A percentile compares a stretch with the other conserved stretches of the same genome.
Conservation (phyloP, 2,329 filamentous ascomycete species). For the Hypoxylon sp. region DNA sequence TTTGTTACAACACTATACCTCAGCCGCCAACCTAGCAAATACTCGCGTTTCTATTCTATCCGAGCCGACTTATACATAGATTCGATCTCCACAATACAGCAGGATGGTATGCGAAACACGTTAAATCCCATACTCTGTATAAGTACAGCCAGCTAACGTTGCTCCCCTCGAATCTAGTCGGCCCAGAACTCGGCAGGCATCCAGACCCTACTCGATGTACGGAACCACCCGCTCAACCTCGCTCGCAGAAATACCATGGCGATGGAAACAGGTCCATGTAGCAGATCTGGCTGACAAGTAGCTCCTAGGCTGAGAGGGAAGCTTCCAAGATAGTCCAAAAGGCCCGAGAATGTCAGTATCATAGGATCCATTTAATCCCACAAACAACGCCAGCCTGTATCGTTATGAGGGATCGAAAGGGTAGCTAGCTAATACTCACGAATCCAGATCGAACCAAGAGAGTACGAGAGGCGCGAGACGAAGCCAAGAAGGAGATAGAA, state of each 20-base stretch:
- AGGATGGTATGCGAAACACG: conserved; percentile 37
- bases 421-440: conserved; percentile 31
- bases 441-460: conserved; percentile 86
- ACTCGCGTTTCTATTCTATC: neutral
- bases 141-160: conserved; percentile 46
- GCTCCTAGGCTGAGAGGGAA: conserved; percentile 88
- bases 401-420: neutral
- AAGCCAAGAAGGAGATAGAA: conserved; percentile 98
- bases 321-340: conserved; percentile 99
- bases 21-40: conserved; percentile 13
- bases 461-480: conserved; percentile 94
- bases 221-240: conserved; percentile 53
- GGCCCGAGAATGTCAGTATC: conserved; percentile 86
- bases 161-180: conserved; percentile 71
- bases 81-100: conserved; percentile 10
- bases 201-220: conserved; percentile 97
- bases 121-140: neutral
- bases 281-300: conserved; percentile 30
- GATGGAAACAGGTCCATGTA: neutral
- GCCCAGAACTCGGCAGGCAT: conserved; percentile 99
- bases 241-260: neutral
- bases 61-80: conserved; percentile 14
- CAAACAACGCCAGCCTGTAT: neutral
- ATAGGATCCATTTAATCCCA: neutral
- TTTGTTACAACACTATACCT: conserved; percentile 25